Evolutionary conservation across 495 filamentous ascomycete genomes (phyloP).

Genomic region (Margaritispora aquatica): DNA sequence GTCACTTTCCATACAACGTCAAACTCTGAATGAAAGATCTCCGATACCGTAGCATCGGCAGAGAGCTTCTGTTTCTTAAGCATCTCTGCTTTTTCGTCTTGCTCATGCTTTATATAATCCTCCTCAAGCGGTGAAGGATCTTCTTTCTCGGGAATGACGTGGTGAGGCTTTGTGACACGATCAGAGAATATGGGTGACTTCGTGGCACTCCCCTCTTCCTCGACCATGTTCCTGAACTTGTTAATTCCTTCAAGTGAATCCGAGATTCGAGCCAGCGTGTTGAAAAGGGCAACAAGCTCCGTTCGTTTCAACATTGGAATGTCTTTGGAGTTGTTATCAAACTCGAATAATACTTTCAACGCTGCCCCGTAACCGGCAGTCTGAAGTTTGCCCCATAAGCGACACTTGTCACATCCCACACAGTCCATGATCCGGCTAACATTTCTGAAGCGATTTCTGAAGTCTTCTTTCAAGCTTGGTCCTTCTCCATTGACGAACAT

Average conservation of each 20-base stretch:
- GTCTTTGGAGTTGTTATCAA: constrained; percentile 63
- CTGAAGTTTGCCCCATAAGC: constrained; percentile 97
- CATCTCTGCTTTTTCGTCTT: constrained; percentile 10
- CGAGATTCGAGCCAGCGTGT: constrained; percentile 83
- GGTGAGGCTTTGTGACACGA: constrained; percentile 14
- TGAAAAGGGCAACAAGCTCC: constrained; percentile 89
- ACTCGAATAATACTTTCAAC: constrained; percentile 92
- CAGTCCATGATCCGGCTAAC: constrained; percentile 97
- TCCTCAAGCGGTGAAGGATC: constrained; percentile 18
- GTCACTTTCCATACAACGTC: constrained; percentile 51
- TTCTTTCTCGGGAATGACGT: constrained; percentile 21
- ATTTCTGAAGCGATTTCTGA: constrained; percentile 94
- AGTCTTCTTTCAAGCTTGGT: constrained; percentile 85
- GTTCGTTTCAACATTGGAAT: constrained; percentile 77
- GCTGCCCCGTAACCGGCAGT: constrained; percentile 92
- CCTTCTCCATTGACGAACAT: constrained; percentile 82
- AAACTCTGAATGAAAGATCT: constrained; percentile 60
- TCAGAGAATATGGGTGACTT: constrained; percentile 9
- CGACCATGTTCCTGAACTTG: constrained; percentile 65
- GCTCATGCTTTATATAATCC: constrained; percentile 37
- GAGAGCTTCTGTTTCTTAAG: constrained; percentile 26
- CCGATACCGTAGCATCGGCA: constrained; percentile 37
- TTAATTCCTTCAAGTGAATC: constrained; percentile 69
- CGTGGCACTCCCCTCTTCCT: constrained; percentile 35
- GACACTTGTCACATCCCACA: constrained; percentile 97